Evolutionary conservation across 1,139 yeast genomes (phyloP), one percentile per base, ranked within the genome.

Genomic region (Yamadazyma sp.): DNA sequence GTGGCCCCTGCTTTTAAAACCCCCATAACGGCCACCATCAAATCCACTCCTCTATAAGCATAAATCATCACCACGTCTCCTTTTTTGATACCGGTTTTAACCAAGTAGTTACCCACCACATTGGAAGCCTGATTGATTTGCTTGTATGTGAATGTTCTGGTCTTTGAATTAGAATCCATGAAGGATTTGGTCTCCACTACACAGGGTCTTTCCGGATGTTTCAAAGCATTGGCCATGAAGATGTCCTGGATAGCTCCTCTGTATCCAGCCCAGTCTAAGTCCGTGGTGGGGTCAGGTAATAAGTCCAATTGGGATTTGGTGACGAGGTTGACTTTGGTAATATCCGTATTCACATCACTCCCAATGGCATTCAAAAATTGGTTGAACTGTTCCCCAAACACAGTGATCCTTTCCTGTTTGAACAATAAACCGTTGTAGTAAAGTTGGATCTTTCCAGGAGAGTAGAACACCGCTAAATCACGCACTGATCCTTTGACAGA

Each of bases 21-120:
- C 62, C 98, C 99, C 88, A 92, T 84, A 14, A 92, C 98, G 5
- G 98, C 95, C 36, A 92, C 87, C 78, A 92, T 88, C 50, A 92
- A 73, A 59, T 92, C 99, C 10, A 92, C 98, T 49, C 98, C 97
- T 65, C 99, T 82, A 55, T 92, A 87, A 23, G 98, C 96, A 61
- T 94, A 92, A 47, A 94, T 91, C 95, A 89, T 91, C 17, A 92
- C 98, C 20, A 92, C 89, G 59, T 92, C 98, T 36, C 98, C 98
- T 54, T 85, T 76, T 49, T 79, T 73, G 55, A 92, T 83, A 9
- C 98, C 98, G 2, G 86, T 78, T 31, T 77, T 66, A 46, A 87
- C 82, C 54, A 92, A 75, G 55, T 87, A 86, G 61, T 92, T 94
- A 30, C 96, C 98, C 14, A 92, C 89, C 24, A 89, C 76, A 54